phyloP scores from a whole-genome alignment of 176 grass and related monocot genomes.

The Triticum dicoccoides region DNA sequence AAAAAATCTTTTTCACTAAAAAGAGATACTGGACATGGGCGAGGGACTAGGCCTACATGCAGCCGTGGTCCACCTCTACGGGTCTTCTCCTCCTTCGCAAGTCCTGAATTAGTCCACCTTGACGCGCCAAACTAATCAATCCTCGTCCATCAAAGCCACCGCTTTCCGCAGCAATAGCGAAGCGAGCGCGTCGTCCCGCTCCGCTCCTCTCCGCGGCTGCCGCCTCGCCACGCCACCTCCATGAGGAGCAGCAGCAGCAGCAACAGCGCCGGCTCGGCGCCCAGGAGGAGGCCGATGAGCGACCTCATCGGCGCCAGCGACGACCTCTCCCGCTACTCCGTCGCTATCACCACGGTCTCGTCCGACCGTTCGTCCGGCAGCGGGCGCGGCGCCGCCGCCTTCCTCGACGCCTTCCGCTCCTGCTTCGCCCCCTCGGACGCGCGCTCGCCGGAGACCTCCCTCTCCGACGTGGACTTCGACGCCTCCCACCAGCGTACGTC shows the following conservation, averaged over 20 bases:
- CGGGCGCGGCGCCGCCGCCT: background rate
- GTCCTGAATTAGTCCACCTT: constrained; percentile 28
- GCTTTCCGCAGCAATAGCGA: background rate
- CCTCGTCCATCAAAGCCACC: constrained; percentile 15
- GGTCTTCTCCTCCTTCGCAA: background rate
- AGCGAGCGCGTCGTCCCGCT: background rate
- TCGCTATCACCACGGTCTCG: constrained; percentile 30
- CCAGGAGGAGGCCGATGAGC: constrained; percentile 27
- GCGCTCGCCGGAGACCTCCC: constrained; percentile 30
- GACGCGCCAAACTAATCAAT: background rate
- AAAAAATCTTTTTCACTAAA: no score
- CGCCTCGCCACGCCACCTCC: background rate
- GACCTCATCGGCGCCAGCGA: constrained; percentile 23
- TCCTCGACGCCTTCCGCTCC: constrained; percentile 49
- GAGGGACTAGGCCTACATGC: no score
- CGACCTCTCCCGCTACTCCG: constrained; percentile 37
- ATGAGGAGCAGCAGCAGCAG: constrained; percentile 16
- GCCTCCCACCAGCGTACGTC: constrained; percentile 31
- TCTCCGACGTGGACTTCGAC: constrained; percentile 34
- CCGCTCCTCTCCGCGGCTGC: background rate
- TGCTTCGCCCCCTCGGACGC: constrained; percentile 57
- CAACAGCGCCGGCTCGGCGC: background rate
- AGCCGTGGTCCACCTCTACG: no score
- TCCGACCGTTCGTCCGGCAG: constrained; percentile 14
- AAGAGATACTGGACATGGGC: no score